phyloP scores from a whole-genome alignment of 1,284 basidiomycete species.

The Sphagnurus paluster region DNA sequence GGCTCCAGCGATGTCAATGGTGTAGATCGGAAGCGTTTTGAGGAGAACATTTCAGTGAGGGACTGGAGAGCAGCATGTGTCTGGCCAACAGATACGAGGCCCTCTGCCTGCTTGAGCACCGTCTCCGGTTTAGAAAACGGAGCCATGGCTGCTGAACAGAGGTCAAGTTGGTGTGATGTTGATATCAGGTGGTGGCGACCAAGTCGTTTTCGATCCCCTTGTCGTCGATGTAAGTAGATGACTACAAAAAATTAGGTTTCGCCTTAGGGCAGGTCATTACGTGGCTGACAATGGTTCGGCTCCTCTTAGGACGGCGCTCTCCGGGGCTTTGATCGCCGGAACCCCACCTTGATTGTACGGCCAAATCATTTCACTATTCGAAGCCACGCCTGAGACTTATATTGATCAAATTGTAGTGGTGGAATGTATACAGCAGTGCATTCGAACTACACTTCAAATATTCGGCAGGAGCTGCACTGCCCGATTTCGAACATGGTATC shows the following conservation, averaged over 20 bases:
- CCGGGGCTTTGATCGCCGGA: too few species aligned
- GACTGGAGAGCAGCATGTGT: constrained; percentile 87
- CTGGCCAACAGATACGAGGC: constrained; percentile 89
- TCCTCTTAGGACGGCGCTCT: too few species aligned
- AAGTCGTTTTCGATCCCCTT: background rate
- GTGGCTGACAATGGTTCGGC: background rate
- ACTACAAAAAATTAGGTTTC: constrained; percentile 18
- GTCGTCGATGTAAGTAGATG: constrained; percentile 3
- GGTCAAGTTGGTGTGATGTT: background rate
- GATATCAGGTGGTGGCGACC: background rate
- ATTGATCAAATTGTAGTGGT: too few species aligned
- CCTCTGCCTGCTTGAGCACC: constrained; percentile 89
- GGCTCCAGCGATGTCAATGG: constrained; percentile 91
- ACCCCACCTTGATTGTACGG: too few species aligned
- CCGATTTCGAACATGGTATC: too few species aligned
- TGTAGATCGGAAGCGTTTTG: constrained; percentile 93
- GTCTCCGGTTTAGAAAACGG: constrained; percentile 92
- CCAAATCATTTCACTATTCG: too few species aligned
- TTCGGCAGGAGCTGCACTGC: too few species aligned
- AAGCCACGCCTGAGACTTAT: too few species aligned
- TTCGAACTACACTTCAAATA: too few species aligned
- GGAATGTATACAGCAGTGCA: too few species aligned
- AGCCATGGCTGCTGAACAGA: constrained; percentile 61
- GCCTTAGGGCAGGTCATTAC: constrained; percentile 2
- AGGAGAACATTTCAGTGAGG: constrained; percentile 89